A percentile compares a stretch with the other conserved stretches of the same genome.
phyloP scores from a whole-genome alignment of 164 flowering plant species.

The Akebia trifoliata region DNA sequence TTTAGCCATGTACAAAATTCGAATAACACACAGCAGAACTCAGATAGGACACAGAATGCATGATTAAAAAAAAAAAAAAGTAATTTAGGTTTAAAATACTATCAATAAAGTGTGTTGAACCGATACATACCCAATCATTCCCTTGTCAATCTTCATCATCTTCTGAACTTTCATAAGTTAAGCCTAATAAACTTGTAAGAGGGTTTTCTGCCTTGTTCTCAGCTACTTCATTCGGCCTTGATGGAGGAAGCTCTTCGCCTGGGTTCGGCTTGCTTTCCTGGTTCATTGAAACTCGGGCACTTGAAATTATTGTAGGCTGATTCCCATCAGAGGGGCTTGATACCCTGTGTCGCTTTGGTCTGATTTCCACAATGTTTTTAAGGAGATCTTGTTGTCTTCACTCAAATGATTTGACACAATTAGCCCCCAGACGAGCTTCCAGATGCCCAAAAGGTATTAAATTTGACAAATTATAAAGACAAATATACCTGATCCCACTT shows the following conservation, averaged over 20 bases:
- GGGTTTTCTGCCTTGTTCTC: conserved; percentile 34
- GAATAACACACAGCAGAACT: not conserved
- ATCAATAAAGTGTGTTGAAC: conserved; percentile 6
- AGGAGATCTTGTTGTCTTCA: conserved; percentile 90
- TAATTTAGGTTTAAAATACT: not conserved
- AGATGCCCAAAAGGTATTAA: not conserved
- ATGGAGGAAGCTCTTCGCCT: conserved; percentile 12
- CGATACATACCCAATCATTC: conserved; percentile 6
- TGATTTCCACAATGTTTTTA: conserved; percentile 77
- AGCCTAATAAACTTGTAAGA: conserved; percentile 53
- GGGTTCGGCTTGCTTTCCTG: not conserved
- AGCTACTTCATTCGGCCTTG: conserved; percentile 10
- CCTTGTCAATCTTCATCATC: conserved; percentile 48
- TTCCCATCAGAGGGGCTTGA: conserved; percentile 36
- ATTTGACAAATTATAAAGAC: not conserved
- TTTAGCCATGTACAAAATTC: no score
- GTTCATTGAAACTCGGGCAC: conserved; percentile 11
- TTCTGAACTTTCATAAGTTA: conserved; percentile 80
- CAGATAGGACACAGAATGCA: not conserved
- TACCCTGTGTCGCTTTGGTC: conserved; percentile 61
- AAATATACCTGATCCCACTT: conserved; percentile 78
- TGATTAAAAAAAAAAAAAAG: not conserved
- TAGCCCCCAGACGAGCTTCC: not conserved
- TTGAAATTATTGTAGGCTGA: conserved; percentile 21
- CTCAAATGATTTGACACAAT: conserved; percentile 7